phyloP scores from a whole-genome alignment of 805 yeast genomes.

The Lipomyces starkeyi region DNA sequence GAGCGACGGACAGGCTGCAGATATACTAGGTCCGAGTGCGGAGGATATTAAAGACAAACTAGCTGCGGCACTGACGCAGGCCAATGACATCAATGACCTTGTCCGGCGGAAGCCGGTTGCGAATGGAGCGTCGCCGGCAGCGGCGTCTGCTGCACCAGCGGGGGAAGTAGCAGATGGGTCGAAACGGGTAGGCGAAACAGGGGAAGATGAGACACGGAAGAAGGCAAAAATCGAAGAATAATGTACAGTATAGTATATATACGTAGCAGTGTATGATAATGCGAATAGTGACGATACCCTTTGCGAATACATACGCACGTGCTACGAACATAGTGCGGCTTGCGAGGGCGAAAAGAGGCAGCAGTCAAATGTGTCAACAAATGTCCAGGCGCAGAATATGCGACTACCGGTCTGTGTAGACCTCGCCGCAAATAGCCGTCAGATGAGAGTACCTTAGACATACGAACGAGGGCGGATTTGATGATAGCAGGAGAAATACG shows the following conservation, averaged over 20 bases:
- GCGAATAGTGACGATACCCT: too few species aligned
- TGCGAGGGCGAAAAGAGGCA: background rate
- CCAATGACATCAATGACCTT: conserved; percentile 33
- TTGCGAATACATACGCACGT: too few species aligned
- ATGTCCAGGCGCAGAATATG: background rate
- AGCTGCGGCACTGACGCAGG: conserved; percentile 26
- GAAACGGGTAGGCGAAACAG: background rate
- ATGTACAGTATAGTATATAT: background rate
- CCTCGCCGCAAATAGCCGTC: background rate
- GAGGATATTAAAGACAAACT: conserved; percentile 16
- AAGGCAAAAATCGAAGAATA: background rate
- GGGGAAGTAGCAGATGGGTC: background rate
- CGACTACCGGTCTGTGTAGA: background rate
- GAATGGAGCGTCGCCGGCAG: conserved; percentile 3
- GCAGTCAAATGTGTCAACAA: background rate
- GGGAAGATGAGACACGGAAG: conserved; percentile 1
- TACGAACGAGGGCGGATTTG: background rate
- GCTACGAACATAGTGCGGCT: background rate
- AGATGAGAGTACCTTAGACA: background rate
- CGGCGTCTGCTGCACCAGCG: background rate
- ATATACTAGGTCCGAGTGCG: conserved; percentile 15
- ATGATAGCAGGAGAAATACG: background rate
- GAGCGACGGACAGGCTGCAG: conserved; percentile 1
- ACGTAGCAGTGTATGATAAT: background rate
- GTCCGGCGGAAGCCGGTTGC: conserved; percentile 27